Percentiles rank a stretch among this genome's conserved stretches.
Conservation (phyloP, 2,329 filamentous ascomycete genomes). For the Anthostomella pinea region DNA sequence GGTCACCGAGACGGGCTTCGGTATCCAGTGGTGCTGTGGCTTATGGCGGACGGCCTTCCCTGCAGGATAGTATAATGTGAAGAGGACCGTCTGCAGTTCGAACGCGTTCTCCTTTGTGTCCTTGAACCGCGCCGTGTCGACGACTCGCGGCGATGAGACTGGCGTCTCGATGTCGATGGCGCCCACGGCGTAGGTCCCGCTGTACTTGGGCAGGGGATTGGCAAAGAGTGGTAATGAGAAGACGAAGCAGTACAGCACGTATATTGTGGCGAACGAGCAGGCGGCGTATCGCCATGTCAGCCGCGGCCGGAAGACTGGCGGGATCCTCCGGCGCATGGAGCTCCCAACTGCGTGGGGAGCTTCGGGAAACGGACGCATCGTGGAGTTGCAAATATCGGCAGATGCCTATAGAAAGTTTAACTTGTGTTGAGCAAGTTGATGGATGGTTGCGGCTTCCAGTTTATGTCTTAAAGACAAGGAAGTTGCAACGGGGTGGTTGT, state of each 20-base stretch:
- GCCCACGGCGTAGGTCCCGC: conserved; percentile 44
- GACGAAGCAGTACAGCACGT: conserved; percentile 40
- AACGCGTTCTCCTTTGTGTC: conserved; percentile 39
- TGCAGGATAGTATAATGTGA: conserved; percentile 49
- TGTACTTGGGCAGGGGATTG: conserved; percentile 42
- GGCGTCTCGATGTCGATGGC: conserved; percentile 44
- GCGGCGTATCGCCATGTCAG: conserved; percentile 34
- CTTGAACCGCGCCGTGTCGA: conserved; percentile 39
- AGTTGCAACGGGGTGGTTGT: no score
- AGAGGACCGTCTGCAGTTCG: conserved; percentile 45
- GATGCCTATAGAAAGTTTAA: no score
- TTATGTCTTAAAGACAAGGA: no score
- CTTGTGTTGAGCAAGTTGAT: no score
- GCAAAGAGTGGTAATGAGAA: conserved; percentile 42
- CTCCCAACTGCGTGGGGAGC: conserved; percentile 12
- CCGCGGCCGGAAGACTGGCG: conserved; percentile 29
- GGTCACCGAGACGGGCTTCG: conserved; percentile 41
- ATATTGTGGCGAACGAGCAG: conserved; percentile 28
- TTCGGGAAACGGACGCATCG: conserved; percentile 27
- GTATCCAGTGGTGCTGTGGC: conserved; percentile 43
- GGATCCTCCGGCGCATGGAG: conserved; percentile 10
- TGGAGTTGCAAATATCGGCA: no score
- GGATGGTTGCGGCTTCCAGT: no score
- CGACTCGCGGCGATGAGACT: conserved; percentile 23
- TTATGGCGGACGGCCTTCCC: conserved; percentile 22